Conservation (phyloP, 768 basidiomycete genomes). For the Xerocomellus dryophilus region DNA sequence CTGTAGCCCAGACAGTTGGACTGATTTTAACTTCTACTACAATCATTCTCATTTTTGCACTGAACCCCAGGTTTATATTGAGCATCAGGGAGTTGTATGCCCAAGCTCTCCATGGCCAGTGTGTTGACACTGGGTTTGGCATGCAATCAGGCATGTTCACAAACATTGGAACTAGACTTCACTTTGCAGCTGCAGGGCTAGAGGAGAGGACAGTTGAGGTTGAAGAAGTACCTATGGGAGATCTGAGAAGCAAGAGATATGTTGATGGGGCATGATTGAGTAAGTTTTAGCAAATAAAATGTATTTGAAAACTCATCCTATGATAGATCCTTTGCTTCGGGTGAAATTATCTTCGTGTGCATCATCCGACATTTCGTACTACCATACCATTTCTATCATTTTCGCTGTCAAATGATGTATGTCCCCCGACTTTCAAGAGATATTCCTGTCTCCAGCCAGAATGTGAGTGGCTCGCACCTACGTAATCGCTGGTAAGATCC, state of each 20-base stretch:
- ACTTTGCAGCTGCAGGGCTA: neutral
- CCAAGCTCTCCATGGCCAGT: neutral
- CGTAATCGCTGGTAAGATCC: too few species aligned
- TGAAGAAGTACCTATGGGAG: neutral
- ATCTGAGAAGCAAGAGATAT: neutral
- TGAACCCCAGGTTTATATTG: constrained; percentile 9
- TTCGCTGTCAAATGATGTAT: too few species aligned
- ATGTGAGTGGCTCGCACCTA: too few species aligned
- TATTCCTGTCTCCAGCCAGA: too few species aligned
- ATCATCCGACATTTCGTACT: too few species aligned
- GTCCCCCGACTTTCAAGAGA: too few species aligned
- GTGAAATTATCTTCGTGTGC: too few species aligned
- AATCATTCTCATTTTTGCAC: neutral
- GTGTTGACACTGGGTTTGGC: constrained; percentile 8
- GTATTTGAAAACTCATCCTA: too few species aligned
- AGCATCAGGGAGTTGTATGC: constrained; percentile 3
- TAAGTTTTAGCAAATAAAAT: neutral
- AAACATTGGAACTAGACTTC: neutral
- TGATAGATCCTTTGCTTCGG: too few species aligned
- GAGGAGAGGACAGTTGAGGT: neutral
- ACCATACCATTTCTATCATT: too few species aligned
- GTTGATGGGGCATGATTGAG: too few species aligned
- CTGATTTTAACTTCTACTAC: neutral
- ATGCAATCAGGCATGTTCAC: neutral
- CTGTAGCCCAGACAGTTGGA: neutral